Base-by-base conservation (phyloP, 768 basidiomycete species). In the Gymnopilus junonius region DNA sequence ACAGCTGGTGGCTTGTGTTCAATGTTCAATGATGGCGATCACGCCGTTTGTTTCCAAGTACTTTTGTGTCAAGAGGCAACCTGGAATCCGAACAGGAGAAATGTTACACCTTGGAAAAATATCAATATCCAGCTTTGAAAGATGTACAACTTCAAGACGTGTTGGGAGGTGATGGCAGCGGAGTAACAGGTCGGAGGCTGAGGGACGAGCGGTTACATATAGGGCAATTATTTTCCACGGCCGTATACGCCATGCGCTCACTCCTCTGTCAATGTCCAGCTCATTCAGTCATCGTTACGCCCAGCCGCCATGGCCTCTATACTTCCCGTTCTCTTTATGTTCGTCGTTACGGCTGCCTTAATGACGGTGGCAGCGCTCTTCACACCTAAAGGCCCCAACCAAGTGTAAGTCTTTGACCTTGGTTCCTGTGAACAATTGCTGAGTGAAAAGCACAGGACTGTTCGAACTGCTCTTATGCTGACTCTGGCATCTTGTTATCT, bases 401-500 rank as follows among this genome's bases (percentile, higher is more conserved):
- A 97, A 80, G 91, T 90, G 96, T 97, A 73, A 67, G 92, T 85
- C n/a, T 6, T 35, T 8, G 8, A 17, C 31, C 14, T 29, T 10
- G 14, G 4, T 46, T 37, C 4, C 35, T 25, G 21, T 21, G 35
- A 56, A 59, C n/a, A 43, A 39, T 25, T 46, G n/a, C 27, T 55
- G 23, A 46, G 27, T 14, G 27, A 58, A 34, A 25, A 27, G 29
- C 29, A 42, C 75, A 99, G 96, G 61, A 85, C 95, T 55, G 85
- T 95, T 66, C 91, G 96, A 67, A 91, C 94, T 1, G 85, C 84
- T 65, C 72, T 94, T 51, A 82, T 94, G 79, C 85, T 99, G 64
- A 85, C 92, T 2, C 76, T 98, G 17, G 80, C 87, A 3, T 90
- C 85, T 59, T 96, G 93, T 77, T 99, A 95, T 80, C 85, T 99